phyloP scores from a whole-genome alignment of 2,329 filamentous ascomycete species.

The Geoglossum cookeanum region DNA sequence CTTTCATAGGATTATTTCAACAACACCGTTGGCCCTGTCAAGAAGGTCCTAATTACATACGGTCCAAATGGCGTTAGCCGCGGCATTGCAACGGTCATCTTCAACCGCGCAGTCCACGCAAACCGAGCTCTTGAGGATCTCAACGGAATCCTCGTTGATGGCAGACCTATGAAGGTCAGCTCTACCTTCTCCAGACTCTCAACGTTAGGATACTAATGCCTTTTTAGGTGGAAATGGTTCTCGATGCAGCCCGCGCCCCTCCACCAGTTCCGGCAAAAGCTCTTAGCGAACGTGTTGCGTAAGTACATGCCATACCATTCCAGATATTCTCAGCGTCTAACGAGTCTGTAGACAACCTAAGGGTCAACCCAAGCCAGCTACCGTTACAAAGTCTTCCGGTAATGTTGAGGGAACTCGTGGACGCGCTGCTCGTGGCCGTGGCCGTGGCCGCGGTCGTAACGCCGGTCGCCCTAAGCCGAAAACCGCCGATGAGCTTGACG shows the following conservation, averaged over 20 bases:
- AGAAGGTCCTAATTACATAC: conserved; percentile 80
- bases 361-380: conserved; percentile 61
- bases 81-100: conserved; percentile 79
- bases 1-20: conserved; percentile 76
- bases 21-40: conserved; percentile 74
- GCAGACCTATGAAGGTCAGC: conserved; percentile 70
- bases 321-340: conserved; percentile 9
- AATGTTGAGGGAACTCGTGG: conserved; percentile 19
- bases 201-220: not conserved
- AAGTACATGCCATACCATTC: conserved; percentile 21
- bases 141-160: conserved; percentile 81
- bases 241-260: conserved; percentile 55
- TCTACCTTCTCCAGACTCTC: conserved; percentile 8
- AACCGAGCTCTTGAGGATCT: conserved; percentile 65
- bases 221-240: conserved; percentile 67
- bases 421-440: conserved; percentile 24
- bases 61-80: conserved; percentile 82
- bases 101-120: conserved; percentile 63
- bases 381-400: conserved; percentile 46
- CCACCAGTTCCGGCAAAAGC: conserved; percentile 49
- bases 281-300: conserved; percentile 70
- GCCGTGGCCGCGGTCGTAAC: conserved; percentile 33
- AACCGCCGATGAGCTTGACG: conserved; percentile 87
- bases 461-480: conserved; percentile 50
- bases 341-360: conserved; percentile 34